Evolutionary conservation across 2,329 filamentous ascomycete genomes (phyloP).

Genomic region (Aspergillus pseudoterreus): DNA sequence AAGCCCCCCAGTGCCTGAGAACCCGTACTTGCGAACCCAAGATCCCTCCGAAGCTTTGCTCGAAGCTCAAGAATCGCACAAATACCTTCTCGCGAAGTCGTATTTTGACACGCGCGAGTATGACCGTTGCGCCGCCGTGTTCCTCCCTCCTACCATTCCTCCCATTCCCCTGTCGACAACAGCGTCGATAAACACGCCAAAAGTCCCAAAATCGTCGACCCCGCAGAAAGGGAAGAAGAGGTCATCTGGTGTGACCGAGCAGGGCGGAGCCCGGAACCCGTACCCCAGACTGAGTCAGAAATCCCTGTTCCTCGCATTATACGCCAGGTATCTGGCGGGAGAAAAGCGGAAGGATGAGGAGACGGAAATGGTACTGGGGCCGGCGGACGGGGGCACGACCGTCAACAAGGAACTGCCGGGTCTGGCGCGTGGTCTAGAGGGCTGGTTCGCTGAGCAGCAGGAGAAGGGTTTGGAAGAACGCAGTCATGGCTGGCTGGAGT

Average conservation of each 20-base stretch:
- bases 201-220: constrained; percentile 36
- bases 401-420: constrained; percentile 78
- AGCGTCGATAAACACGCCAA: constrained; percentile 33
- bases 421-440: constrained; percentile 71
- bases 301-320: constrained; percentile 85
- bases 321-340: constrained; percentile 86
- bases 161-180: constrained; percentile 54
- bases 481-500: constrained; percentile 89
- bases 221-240: constrained; percentile 62
- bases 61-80: constrained; percentile 74
- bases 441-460: constrained; percentile 70
- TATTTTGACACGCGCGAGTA: constrained; percentile 95
- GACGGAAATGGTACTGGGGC: constrained; percentile 93
- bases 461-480: constrained; percentile 57
- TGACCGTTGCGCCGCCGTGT: constrained; percentile 86
- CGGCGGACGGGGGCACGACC: constrained; percentile 79
- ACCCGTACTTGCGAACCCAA: constrained; percentile 50
- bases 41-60: constrained; percentile 71
- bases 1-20: constrained; percentile 49
- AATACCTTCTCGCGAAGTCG: constrained; percentile 85
- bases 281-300: constrained; percentile 71
- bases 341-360: constrained; percentile 97
- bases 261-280: constrained; percentile 31
- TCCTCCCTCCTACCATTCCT: constrained; percentile 76
- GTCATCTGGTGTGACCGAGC: constrained; percentile 35